Evolutionary conservation across 345 rosid genomes (phyloP).

Genomic region (Rhizophora mangle): DNA sequence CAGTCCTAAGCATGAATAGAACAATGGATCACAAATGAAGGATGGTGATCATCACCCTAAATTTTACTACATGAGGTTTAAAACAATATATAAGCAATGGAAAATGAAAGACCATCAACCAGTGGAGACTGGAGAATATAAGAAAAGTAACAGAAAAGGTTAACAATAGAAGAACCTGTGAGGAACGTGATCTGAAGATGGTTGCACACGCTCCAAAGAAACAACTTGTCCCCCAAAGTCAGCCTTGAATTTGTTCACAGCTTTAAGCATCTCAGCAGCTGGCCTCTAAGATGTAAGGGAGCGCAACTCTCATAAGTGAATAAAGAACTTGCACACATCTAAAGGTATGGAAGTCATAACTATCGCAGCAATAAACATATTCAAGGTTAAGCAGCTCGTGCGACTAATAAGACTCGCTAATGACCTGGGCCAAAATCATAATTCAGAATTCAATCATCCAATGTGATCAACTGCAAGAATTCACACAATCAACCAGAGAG

Average conservation of each 20-base stretch:
- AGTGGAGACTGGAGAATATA: too few species aligned
- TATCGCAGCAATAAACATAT: neutral
- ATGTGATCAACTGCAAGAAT: too few species aligned
- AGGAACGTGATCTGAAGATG: slow-evolving; percentile 89
- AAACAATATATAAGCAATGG: too few species aligned
- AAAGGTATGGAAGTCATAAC: neutral
- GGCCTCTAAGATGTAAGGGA: slow-evolving; percentile 59
- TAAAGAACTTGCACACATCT: neutral
- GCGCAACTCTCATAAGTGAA: neutral
- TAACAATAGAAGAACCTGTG: slow-evolving; percentile 56
- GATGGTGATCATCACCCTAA: too few species aligned
- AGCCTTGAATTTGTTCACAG: slow-evolving; percentile 89
- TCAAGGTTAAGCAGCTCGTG: neutral
- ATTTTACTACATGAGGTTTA: too few species aligned
- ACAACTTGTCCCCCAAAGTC: slow-evolving; percentile 92
- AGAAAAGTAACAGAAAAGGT: neutral
- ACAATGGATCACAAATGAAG: neutral
- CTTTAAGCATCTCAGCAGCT: slow-evolving; percentile 73
- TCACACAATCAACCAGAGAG: too few species aligned
- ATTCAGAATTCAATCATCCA: too few species aligned
- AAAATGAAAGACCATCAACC: too few species aligned
- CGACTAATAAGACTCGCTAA: too few species aligned
- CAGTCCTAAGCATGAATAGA: neutral
- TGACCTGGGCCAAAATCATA: too few species aligned
- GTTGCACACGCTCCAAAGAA: slow-evolving; percentile 87